A percentile compares a stretch with the other conserved stretches of the same genome.
phyloP scores from a whole-genome alignment of 2,329 filamentous ascomycete genomes.

The Penicillium hesseltinei region DNA sequence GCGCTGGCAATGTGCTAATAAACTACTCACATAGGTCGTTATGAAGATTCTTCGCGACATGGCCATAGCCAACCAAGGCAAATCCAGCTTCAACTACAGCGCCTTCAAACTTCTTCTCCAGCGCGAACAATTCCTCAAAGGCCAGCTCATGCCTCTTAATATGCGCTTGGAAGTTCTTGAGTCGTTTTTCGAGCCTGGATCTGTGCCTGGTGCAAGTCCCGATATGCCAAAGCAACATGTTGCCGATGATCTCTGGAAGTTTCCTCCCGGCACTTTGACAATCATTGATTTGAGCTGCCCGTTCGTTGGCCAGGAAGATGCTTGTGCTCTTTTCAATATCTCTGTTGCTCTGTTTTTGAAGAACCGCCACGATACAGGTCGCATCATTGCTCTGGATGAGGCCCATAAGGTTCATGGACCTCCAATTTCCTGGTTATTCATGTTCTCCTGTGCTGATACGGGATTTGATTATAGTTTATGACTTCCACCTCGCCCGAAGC shows the following conservation, averaged over 20 bases:
- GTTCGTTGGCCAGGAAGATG: conserved; percentile 64
- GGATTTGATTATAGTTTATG: neutral
- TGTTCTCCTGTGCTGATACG: neutral
- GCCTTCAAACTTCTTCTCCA: conserved; percentile 43
- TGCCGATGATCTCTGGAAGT: conserved; percentile 24
- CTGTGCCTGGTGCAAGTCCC: neutral
- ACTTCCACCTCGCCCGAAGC: neutral
- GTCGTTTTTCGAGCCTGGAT: conserved; percentile 55
- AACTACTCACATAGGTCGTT: conserved; percentile 36
- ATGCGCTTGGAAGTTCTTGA: conserved; percentile 63
- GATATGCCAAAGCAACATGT: conserved; percentile 2
- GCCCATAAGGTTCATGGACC: conserved; percentile 62
- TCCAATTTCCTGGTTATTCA: too few species aligned
- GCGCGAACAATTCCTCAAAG: conserved; percentile 42
- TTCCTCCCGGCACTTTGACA: conserved; percentile 37
- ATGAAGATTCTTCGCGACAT: conserved; percentile 53
- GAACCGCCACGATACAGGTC: conserved; percentile 49
- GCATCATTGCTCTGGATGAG: conserved; percentile 41
- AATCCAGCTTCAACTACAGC: conserved; percentile 46
- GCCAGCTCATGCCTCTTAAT: conserved; percentile 56
- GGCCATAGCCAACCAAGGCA: conserved; percentile 40
- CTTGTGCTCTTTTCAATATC: conserved; percentile 71
- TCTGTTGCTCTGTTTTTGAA: conserved; percentile 66
- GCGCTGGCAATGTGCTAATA: neutral
- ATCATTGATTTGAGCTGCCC: conserved; percentile 73